Base-by-base conservation (phyloP, 352 stramenopile species). In the Globisporangium takayamanum region DNA sequence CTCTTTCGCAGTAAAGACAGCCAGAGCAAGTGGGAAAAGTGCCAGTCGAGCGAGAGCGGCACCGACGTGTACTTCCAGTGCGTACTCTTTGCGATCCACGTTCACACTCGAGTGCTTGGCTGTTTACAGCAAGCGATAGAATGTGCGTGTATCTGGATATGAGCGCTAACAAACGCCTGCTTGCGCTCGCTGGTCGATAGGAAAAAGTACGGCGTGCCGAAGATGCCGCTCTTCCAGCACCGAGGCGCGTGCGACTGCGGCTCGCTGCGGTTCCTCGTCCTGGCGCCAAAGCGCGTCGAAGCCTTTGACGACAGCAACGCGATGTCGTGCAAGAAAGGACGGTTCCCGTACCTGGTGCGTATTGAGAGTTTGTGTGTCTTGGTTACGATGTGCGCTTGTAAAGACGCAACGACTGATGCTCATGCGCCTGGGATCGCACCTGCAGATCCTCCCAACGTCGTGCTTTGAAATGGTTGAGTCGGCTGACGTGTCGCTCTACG, bases 221-320 rank as follows among this genome's bases (percentile, higher is more conserved):
- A 88, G 68, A 52, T 88, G 59, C 74, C 77, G 49, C 64, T 92
- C 37, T 89, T 92, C 54, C 80, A 89, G 57, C 83, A 92, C 50
- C 72, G 73, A 59, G 83, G 83, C 54, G 70, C 72, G 37, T 92
- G 83, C 41, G 80, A 89, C 51, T 92, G 83, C 37, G 79, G 78
- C 5, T 76, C 79, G 15, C 47, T 92, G 30, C 69, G 77, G 61
- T 91, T 92, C 60, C 73, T 88, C 58, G 61, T 91, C 15, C 62
- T 92, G 16, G 83, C 83, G 4, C 80, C 83, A 3, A 89, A 87
- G 65, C 71, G 73, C 42, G 75, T 89, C n/a, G 82, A 89, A 18
- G 83, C 80, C 3, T 92, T 89, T 51, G 83, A 92, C 57, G 83
- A 92, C 55, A 91, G 80, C 72, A 90, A 91, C 56, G 76, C 78